Conservation (phyloP, 2,329 filamentous ascomycete species). For the Diaporthe ilicicola region DNA sequence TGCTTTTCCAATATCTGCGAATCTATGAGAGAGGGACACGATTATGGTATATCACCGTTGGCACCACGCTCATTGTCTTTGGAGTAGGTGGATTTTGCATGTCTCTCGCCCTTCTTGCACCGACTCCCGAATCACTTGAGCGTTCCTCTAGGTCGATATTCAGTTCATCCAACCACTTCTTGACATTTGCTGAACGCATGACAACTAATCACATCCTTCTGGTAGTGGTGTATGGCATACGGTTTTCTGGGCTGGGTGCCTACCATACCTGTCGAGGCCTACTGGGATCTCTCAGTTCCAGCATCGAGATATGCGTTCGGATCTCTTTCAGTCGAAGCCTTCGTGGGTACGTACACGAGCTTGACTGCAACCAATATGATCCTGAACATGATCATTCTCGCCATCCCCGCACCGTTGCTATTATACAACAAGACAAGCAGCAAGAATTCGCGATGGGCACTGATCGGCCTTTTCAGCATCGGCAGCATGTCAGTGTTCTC, state of each 20-base stretch:
- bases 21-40: constrained; percentile 33
- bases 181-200: no score
- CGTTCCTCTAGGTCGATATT: background rate
- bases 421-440: constrained; percentile 37
- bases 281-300: constrained; percentile 39
- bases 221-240: constrained; percentile 42
- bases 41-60: constrained; percentile 34
- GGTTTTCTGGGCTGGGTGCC: constrained; percentile 45
- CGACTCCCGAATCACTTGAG: background rate
- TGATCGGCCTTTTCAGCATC: constrained; percentile 42
- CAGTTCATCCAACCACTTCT: background rate
- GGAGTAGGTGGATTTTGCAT: background rate
- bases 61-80: constrained; percentile 38
- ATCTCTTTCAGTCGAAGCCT: constrained; percentile 37
- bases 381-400: constrained; percentile 43
- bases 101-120: background rate
- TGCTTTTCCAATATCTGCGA: constrained; percentile 37
- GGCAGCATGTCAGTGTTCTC: constrained; percentile 42
- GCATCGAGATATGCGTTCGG: constrained; percentile 43
- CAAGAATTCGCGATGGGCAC: constrained; percentile 40
- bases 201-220: background rate
- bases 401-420: constrained; percentile 43
- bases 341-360: constrained; percentile 41
- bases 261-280: constrained; percentile 42
- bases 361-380: constrained; percentile 44